These are phyloP conservation scores for Acrocalymma vagum DNA, from an alignment of 2,329 filamentous ascomycete species.

Conservation along the genomic window DNA sequence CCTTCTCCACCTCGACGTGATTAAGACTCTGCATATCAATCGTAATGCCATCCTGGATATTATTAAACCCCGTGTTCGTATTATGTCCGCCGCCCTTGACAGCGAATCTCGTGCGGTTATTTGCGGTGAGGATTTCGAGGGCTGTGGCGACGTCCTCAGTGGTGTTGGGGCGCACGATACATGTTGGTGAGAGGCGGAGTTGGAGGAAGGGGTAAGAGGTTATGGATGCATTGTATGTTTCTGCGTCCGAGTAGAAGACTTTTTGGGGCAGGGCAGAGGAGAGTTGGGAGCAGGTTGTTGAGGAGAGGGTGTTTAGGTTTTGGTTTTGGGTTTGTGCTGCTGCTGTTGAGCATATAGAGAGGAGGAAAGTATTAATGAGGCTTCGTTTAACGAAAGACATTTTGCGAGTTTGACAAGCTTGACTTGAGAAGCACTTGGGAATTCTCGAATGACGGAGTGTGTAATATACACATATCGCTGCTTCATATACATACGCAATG, in stretches of 20 bases:
- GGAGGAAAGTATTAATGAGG: too few species aligned
- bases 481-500: too few species aligned
- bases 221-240: constrained; percentile 31
- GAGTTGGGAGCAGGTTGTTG: constrained; percentile 20
- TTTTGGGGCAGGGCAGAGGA: constrained; percentile 18
- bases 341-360: too few species aligned
- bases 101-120: constrained; percentile 26
- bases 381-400: too few species aligned
- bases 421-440: too few species aligned
- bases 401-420: too few species aligned
- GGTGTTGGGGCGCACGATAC: constrained; percentile 27
- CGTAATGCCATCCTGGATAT: constrained; percentile 38
- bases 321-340: too few species aligned
- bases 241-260: constrained; percentile 24
- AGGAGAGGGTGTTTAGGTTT: neutral
- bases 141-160: constrained; percentile 26
- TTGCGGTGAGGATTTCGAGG: constrained; percentile 17
- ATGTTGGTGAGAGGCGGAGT: constrained; percentile 24
- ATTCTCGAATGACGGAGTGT: too few species aligned
- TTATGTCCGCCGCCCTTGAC: constrained; percentile 35
- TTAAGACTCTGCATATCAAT: constrained; percentile 40
- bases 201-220: constrained; percentile 31
- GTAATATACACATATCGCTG: too few species aligned
- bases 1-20: constrained; percentile 18
- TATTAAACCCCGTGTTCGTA: constrained; percentile 34